phyloP scores from a whole-genome alignment of 257 asterid species.

The Ilex aquifolium region DNA sequence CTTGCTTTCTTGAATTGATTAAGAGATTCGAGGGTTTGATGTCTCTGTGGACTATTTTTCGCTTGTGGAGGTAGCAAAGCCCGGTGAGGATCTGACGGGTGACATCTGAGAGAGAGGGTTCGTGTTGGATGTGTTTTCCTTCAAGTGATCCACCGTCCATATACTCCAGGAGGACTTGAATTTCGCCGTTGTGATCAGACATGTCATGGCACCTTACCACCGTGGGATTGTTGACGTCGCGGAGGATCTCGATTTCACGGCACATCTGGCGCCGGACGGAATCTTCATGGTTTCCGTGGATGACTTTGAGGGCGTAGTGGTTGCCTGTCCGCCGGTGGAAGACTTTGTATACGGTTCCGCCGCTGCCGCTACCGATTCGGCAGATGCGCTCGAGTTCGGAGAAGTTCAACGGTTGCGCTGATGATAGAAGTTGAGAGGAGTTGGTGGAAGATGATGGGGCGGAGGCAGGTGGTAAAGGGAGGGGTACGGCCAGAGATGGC shows the following conservation, averaged over 20 bases:
- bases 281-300: constrained; percentile 81
- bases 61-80: constrained; percentile 57
- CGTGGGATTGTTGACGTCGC: constrained; percentile 75
- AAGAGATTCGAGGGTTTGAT: constrained; percentile 79
- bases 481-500: constrained; percentile 69
- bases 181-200: constrained; percentile 74
- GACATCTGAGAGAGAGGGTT: constrained; percentile 54
- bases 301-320: constrained; percentile 69
- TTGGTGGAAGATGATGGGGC: constrained; percentile 13
- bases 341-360: constrained; percentile 91
- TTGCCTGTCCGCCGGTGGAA: constrained; percentile 65
- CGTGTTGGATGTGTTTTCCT: constrained; percentile 49
- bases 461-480: constrained; percentile 45
- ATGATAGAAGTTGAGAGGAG: constrained; percentile 13
- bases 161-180: constrained; percentile 70
- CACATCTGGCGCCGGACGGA: constrained; percentile 68
- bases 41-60: constrained; percentile 82
- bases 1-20: constrained; percentile 48
- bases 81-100: constrained; percentile 78
- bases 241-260: constrained; percentile 90
- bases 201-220: constrained; percentile 71
- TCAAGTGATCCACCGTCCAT: constrained; percentile 84
- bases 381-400: constrained; percentile 68
- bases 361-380: constrained; percentile 87
- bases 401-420: constrained; percentile 29